phyloP scores from a whole-genome alignment of 768 basidiomycete species.

The Tubosaeta brunneosetosa region DNA sequence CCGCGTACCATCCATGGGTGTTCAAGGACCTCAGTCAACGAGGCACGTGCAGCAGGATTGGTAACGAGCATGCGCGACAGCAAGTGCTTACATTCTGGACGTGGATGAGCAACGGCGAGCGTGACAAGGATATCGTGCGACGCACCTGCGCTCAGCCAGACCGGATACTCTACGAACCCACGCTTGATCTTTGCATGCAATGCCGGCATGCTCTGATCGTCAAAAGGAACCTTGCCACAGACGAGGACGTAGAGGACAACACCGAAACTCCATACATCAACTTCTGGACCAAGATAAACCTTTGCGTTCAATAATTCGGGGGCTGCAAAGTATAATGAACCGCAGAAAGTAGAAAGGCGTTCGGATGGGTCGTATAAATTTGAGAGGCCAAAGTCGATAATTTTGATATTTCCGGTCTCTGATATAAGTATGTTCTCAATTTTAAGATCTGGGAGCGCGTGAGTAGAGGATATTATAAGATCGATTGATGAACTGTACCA shows the following conservation, averaged over 20 bases:
- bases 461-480: slow-evolving; percentile 6
- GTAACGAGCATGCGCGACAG: slow-evolving; percentile 96
- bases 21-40: slow-evolving; percentile 75
- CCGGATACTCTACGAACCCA: slow-evolving; percentile 93
- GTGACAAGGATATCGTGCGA: slow-evolving; percentile 8
- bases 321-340: slow-evolving; percentile 96
- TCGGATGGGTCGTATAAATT: slow-evolving; percentile 83
- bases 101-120: slow-evolving; percentile 9
- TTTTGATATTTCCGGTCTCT: slow-evolving; percentile 98
- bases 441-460: slow-evolving; percentile 66
- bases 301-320: slow-evolving; percentile 96
- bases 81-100: slow-evolving; percentile 86
- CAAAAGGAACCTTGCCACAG: slow-evolving; percentile 98
- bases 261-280: slow-evolving; percentile 98
- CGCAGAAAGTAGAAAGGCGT: slow-evolving; percentile 94
- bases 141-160: slow-evolving; percentile 91
- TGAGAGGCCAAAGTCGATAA: slow-evolving; percentile 97
- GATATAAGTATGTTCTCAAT: slow-evolving; percentile 99
- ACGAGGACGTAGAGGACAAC: slow-evolving; percentile 97
- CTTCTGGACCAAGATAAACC: slow-evolving; percentile 95
- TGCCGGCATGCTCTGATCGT: slow-evolving; percentile 99
- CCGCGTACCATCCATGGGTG: slow-evolving; percentile 95
- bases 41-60: slow-evolving; percentile 78
- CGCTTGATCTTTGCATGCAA: slow-evolving; percentile 99
- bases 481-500: slow-evolving; percentile 39